Base-by-base conservation (phyloP, 257 asterid species). In the Gentiana straminea region DNA sequence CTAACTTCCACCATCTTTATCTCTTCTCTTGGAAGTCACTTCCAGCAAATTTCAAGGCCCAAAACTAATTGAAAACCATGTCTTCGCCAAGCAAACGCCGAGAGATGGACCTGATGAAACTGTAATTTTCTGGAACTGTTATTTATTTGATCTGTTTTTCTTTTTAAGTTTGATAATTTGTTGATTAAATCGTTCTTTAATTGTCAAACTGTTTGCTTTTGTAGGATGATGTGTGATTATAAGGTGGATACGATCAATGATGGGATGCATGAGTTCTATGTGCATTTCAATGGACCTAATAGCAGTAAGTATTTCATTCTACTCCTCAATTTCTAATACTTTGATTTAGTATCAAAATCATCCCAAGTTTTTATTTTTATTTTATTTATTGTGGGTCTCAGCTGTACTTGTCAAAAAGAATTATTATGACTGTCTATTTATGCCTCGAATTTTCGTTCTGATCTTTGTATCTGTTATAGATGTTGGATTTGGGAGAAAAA, bases 51-150 rank as follows among this genome's bases (percentile, higher is more conserved):
- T 15, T 38, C 45, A 32, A 49, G 54, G 47, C 46, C 35, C 15
- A 11, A 52, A 61, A 63, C 43, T 48, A 35, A 34, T 7, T 41
- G 38, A 52, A 46, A 62, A 72, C 56, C 67, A 89, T 89, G 97
- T 83, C 95, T 76, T 89, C 95, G 47, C 97, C 97, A 57, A 89
- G 88, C 93, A 89, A 89, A 79, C 78, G 97, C 75, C 79, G 97
- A 51, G 97, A 86, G 79, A 89, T 84, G 93, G 97, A 89, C 80
- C 68, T 89, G 46, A 89, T 89, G 97, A 89, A 86, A 66, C 71
- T 89, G 97, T 89, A 68, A 82, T n/a, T 52, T 62, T 67, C 59
- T 54, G 52, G 46, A 41, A 61, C 6, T 13, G 35, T 10, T 8
- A 0, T 3, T 9, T 47, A 41, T 13, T 49, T 46, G 13, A 13